Percentiles rank a stretch among this genome's conserved stretches.
phyloP scores from a whole-genome alignment of 768 basidiomycete genomes.

The Rhodosporidiobolus odoratus region DNA sequence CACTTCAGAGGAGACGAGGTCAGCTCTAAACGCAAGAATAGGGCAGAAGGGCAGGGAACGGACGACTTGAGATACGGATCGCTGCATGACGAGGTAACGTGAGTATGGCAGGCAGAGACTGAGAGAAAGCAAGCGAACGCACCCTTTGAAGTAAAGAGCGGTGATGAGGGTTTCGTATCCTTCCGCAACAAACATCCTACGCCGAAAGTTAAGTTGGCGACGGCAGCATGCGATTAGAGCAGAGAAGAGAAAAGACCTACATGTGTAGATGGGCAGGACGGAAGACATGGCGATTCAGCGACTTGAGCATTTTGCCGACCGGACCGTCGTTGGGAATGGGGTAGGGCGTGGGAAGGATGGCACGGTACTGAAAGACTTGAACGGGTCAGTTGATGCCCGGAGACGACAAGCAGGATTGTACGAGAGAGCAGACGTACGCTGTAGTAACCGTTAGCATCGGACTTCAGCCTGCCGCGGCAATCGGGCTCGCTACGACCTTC shows the following conservation, averaged over 20 bases:
- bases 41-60: not conserved
- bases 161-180: slow-evolving; percentile 70
- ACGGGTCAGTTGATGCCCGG: not conserved
- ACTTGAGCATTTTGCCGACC: slow-evolving; percentile 50
- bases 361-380: slow-evolving; percentile 35
- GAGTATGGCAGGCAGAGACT: not conserved
- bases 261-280: slow-evolving; percentile 77
- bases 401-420: not conserved
- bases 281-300: slow-evolving; percentile 62
- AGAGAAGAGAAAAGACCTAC: not conserved
- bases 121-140: not conserved
- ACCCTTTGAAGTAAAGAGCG: slow-evolving; percentile 63
- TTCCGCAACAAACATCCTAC: slow-evolving; percentile 51
- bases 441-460: slow-evolving; percentile 40
- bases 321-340: slow-evolving; percentile 32
- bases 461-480: slow-evolving; percentile 37
- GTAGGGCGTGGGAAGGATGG: slow-evolving; percentile 36
- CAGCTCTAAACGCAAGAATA: not conserved
- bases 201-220: not conserved
- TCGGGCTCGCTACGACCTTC: slow-evolving; percentile 30
- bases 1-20: slow-evolving; percentile 40
- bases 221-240: not conserved
- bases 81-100: slow-evolving; percentile 31
- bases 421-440: slow-evolving; percentile 4
- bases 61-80: slow-evolving; percentile 55